Percentiles rank a stretch among this genome's conserved stretches.
Conservation (phyloP, 768 basidiomycete species). For the Scleroderma bovista region DNA sequence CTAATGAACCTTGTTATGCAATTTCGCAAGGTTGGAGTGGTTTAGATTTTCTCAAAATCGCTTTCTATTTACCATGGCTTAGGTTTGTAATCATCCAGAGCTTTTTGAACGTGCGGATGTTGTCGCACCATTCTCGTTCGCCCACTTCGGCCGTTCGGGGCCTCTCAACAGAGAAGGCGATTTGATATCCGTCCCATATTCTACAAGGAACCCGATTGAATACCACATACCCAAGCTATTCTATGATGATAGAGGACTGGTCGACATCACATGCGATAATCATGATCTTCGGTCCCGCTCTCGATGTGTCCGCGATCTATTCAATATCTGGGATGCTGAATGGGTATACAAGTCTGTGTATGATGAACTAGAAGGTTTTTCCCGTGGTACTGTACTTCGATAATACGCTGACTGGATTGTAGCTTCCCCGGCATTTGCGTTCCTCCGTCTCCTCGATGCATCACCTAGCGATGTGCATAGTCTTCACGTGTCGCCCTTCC, state of each 20-base stretch:
- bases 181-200: conserved; percentile 75
- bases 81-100: conserved; percentile 98
- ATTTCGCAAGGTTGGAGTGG: conserved; percentile 77
- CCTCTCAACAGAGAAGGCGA: conserved; percentile 87
- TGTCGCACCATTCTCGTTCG: conserved; percentile 87
- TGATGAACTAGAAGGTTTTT: conserved; percentile 49
- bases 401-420: not conserved
- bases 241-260: conserved; percentile 70
- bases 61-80: conserved; percentile 2
- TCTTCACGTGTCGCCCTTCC: conserved; percentile 54
- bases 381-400: not conserved
- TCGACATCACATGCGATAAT: conserved; percentile 58
- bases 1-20: conserved; percentile 99
- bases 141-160: conserved; percentile 73
- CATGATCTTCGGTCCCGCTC: conserved; percentile 44
- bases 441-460: conserved; percentile 63
- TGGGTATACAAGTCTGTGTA: conserved; percentile 69
- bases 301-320: conserved; percentile 55
- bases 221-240: conserved; percentile 69
- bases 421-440: conserved; percentile 62
- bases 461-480: conserved; percentile 61
- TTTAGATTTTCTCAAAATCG: not conserved
- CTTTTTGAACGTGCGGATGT: conserved; percentile 97
- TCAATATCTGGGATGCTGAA: conserved; percentile 89
- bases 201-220: conserved; percentile 83